These are phyloP conservation scores for Salix suchowensis DNA, from an alignment of 345 rosid species.

Conservation along the genomic window DNA sequence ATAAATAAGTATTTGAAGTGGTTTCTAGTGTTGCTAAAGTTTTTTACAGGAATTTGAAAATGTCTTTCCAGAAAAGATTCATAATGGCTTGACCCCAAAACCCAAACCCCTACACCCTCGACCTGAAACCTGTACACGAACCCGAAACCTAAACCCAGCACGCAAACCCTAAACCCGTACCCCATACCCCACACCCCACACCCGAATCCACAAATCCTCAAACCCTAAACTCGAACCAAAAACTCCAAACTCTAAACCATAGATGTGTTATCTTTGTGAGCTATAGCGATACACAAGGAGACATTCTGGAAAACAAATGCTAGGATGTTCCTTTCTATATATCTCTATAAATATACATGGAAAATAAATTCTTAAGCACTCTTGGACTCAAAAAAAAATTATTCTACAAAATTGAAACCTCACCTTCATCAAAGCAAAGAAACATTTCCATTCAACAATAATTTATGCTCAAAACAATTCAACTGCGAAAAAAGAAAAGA, in stretches of 20 bases:
- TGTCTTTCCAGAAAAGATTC: no score
- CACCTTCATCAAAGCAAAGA: not conserved
- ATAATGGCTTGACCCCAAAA: no score
- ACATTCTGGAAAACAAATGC: not conserved
- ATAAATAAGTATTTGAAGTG: no score
- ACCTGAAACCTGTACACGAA: no score
- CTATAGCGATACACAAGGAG: no score
- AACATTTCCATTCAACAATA: not conserved
- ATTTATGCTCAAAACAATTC: not conserved
- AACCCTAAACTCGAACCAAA: slow-evolving; percentile 4
- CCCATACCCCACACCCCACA: slow-evolving; percentile 11
- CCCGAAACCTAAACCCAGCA: no score
- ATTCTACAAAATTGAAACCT: not conserved
- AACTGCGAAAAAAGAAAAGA: not conserved
- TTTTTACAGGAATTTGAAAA: no score
- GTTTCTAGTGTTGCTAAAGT: no score
- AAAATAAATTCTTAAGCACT: not conserved
- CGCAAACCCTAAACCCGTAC: not conserved
- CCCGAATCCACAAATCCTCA: no score
- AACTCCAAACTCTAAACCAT: slow-evolving; percentile 11
- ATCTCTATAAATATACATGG: not conserved
- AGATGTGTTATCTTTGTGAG: no score
- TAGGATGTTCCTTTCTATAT: not conserved
- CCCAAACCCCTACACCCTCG: no score
- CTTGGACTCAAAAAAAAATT: not conserved